These are phyloP conservation scores for Agrostemma githago DNA, from an alignment of 148 eudicot species.

Conservation along the genomic window DNA sequence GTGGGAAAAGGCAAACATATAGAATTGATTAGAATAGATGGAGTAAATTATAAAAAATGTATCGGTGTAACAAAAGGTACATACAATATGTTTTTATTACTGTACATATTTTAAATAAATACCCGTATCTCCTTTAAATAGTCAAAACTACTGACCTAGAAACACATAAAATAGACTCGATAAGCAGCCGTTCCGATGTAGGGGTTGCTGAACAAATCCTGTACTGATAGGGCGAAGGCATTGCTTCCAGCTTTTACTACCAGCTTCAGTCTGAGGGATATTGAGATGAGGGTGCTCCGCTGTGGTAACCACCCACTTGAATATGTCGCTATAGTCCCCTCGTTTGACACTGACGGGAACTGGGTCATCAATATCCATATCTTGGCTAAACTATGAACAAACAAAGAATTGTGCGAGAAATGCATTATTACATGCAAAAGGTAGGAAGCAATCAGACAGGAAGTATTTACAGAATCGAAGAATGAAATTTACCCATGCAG, in stretches of 20 bases:
- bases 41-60: no score
- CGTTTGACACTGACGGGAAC: slow-evolving; percentile 71
- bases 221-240: slow-evolving; percentile 58
- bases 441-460: not conserved
- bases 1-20: no score
- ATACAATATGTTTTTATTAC: no score
- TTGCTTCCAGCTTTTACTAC: slow-evolving; percentile 74
- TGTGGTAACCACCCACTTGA: not conserved
- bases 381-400: slow-evolving; percentile 66
- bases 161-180: slow-evolving; percentile 39
- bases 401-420: no score
- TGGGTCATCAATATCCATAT: slow-evolving; percentile 91
- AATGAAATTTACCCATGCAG: slow-evolving; percentile 55
- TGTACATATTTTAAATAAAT: no score
- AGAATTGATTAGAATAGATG: no score
- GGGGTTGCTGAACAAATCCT: no score
- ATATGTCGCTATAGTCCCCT: no score
- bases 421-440: not conserved
- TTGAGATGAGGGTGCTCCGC: no score
- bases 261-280: no score
- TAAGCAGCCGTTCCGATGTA: slow-evolving; percentile 67
- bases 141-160: not conserved
- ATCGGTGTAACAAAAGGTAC: no score
- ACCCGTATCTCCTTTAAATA: not conserved
- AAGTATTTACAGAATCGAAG: no score